Evolutionary conservation across 148 eudicot species (phyloP).

Genomic region (Amaranthus hypochondriacus): DNA sequence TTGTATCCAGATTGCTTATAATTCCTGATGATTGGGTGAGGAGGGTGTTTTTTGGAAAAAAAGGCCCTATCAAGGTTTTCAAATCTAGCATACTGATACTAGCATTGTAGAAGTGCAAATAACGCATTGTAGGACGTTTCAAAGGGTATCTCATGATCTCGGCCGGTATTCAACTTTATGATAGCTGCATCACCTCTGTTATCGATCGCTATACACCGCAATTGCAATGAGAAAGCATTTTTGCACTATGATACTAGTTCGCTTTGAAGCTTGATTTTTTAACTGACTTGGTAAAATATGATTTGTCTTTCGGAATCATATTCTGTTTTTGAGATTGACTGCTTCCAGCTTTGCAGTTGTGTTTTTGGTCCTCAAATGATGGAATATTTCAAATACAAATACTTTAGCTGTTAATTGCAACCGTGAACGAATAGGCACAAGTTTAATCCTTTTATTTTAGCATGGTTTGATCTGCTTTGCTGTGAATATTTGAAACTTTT

Average conservation of each 20-base stretch:
- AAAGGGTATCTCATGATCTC: no score
- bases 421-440: background rate
- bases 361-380: background rate
- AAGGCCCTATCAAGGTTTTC: no score
- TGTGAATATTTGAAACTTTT: background rate
- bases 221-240: no score
- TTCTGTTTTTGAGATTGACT: background rate
- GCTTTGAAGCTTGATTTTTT: background rate
- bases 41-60: background rate
- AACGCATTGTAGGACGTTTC: no score
- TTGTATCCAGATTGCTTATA: background rate
- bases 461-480: slow-evolving; percentile 1
- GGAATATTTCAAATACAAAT: background rate
- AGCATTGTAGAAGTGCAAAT: no score
- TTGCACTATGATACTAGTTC: background rate
- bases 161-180: no score
- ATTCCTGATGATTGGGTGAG: background rate
- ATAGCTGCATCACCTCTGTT: no score
- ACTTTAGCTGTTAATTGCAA: background rate
- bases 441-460: background rate
- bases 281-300: background rate
- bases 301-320: background rate
- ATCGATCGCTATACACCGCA: no score
- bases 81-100: no score
- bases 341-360: background rate